phyloP scores from a whole-genome alignment of 768 basidiomycete species.

The Pleurotus sapidus region DNA sequence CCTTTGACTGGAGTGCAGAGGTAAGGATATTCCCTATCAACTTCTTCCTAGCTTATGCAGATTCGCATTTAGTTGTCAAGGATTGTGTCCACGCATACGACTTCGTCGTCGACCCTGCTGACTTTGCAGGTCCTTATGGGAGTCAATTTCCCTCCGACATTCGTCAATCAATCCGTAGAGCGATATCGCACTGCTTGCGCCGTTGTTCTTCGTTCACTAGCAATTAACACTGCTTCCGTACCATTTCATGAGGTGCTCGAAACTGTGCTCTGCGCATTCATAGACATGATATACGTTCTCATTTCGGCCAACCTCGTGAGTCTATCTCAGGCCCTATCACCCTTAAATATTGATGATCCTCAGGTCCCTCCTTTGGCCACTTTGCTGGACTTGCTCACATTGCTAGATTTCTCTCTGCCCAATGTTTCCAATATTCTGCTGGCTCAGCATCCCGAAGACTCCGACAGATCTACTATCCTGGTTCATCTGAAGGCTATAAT shows the following conservation, averaged over 20 bases:
- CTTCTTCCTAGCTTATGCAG: background rate
- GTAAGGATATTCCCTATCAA: constrained; percentile 29
- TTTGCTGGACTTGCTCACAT: constrained; percentile 50
- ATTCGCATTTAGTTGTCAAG: constrained; percentile 46
- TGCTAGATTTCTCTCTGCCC: constrained; percentile 47
- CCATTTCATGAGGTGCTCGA: background rate
- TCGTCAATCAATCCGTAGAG: constrained; percentile 19
- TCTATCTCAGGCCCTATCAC: constrained; percentile 7
- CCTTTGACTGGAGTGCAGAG: constrained; percentile 53
- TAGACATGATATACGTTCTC: constrained; percentile 37
- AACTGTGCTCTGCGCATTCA: constrained; percentile 29
- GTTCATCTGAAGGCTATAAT: constrained; percentile 39
- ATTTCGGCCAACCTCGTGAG: constrained; percentile 38
- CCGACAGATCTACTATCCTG: constrained; percentile 30
- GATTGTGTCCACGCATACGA: constrained; percentile 57
- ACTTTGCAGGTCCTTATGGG: constrained; percentile 56
- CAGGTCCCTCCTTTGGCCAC: constrained; percentile 47
- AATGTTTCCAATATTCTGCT: constrained; percentile 38
- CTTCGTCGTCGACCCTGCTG: constrained; percentile 29
- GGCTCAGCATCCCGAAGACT: constrained; percentile 18
- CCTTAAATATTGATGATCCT: constrained; percentile 12
- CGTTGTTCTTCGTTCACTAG: constrained; percentile 21
- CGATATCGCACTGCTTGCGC: constrained; percentile 42
- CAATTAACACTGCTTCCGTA: background rate
- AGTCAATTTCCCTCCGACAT: constrained; percentile 20